A percentile compares a stretch with the other conserved stretches of the same genome.
Evolutionary conservation across 257 asterid species (phyloP).

Genomic region (Henckelia pumila): DNA sequence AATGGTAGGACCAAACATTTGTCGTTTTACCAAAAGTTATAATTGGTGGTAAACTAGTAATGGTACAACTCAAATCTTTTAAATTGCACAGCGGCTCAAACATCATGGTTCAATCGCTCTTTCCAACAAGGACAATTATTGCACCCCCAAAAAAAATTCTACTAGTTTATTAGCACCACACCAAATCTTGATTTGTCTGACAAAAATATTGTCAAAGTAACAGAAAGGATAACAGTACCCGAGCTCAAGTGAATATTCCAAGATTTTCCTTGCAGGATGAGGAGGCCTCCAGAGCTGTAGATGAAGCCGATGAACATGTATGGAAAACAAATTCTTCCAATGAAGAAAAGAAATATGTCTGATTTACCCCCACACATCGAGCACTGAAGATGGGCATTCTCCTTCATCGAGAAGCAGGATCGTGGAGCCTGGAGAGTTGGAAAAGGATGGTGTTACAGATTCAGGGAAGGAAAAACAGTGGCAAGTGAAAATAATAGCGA

Average conservation of each 20-base stretch:
- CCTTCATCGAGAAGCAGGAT: not conserved
- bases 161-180: no score
- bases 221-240: no score
- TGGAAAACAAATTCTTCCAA: not conserved
- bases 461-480: not conserved
- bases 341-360: constrained; percentile 12
- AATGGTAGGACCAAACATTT: no score
- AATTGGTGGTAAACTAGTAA: no score
- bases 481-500: not conserved
- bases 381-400: not conserved
- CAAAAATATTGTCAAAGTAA: no score
- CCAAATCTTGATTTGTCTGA: no score
- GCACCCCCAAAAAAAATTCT: no score
- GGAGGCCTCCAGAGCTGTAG: not conserved
- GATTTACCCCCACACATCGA: not conserved
- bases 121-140: no score
- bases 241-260: constrained; percentile 1
- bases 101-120: no score
- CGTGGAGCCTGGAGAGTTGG: not conserved
- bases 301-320: not conserved
- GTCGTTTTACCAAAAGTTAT: no score
- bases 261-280: not conserved
- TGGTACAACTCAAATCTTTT: no score
- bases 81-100: no score
- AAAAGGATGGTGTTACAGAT: not conserved